Evolutionary conservation across 495 filamentous ascomycete genomes (phyloP), one percentile per base, ranked within the genome.

Genomic region (Viridothelium virens): DNA sequence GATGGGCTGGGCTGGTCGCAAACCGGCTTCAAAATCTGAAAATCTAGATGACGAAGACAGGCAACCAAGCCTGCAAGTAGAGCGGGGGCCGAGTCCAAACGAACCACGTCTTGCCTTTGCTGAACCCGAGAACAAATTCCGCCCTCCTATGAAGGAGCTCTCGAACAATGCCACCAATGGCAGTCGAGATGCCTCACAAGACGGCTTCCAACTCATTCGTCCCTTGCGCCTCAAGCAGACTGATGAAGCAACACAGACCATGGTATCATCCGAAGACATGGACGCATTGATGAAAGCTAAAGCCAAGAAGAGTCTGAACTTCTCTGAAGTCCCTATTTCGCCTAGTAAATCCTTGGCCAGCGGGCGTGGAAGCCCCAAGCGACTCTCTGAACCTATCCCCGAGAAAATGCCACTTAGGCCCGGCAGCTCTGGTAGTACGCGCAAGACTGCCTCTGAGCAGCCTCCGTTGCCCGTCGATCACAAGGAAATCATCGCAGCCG

Each of bases 381-480:
- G 33, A 63, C 37, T 63, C 34, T 64, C 39, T 39, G 36, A 44
- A 65, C 53, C 56, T 50, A 68, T 59, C 33, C 65, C 56, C 61
- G 66, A 33, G 63, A 53, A 53, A 53, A 56, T 71, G 1, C 73
- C 80, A 12, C 77, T 77, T 59, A 82, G 91, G 68, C 90, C 91
- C 56, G 83, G 84, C 59, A 96, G 90, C 74, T 78, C 87, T 33
- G 78, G 83, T 11, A 96, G 91, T 70, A 81, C 82, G 38, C 80
- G 82, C 39, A 78, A 73, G 48, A 75, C 77, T 9, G 79, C 78
- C 36, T 73, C 73, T 63, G 74, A 73, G 50, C 83, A 86, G 69
- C 92, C 91, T 3, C 91, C 93, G 16, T 78, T 98, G 38, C 92
- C 94, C 50, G 65, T 77, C 9, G 91, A 96, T 72, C 91, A 95